Evolutionary conservation across 352 stramenopile genomes (phyloP).

Genomic region (Salisapilia sapeloensis): DNA sequence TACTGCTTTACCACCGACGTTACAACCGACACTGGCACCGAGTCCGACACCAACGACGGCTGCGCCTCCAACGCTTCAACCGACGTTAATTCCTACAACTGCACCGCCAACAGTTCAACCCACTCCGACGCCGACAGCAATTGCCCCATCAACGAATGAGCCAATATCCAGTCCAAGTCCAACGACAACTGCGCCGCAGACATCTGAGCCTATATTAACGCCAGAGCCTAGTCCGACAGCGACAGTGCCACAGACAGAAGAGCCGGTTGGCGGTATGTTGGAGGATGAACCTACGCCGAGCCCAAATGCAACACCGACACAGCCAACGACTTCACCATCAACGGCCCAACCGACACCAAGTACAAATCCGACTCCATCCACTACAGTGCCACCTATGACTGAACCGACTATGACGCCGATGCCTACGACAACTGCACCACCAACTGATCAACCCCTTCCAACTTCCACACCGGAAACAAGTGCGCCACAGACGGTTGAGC

Average conservation of each 20-base stretch:
- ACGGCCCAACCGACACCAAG: not conserved
- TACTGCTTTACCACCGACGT: not conserved
- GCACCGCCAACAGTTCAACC: constrained; percentile 1
- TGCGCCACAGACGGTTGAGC: no score
- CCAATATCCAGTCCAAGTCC: no score
- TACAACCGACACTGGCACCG: constrained; percentile 1
- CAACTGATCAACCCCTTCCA: no score
- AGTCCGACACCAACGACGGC: not conserved
- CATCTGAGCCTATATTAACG: not conserved
- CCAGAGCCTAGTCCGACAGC: not conserved
- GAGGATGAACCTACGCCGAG: constrained; percentile 2
- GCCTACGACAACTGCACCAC: constrained; percentile 1
- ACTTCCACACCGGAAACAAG: no score
- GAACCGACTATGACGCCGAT: constrained; percentile 1
- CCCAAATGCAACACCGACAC: not conserved
- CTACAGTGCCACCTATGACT: not conserved
- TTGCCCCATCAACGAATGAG: not conserved
- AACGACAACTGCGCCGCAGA: not conserved
- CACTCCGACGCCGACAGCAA: not conserved
- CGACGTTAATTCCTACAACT: constrained; percentile 1
- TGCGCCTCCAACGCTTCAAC: not conserved
- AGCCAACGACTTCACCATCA: constrained; percentile 2
- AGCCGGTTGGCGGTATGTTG: no score
- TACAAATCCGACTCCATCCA: not conserved
- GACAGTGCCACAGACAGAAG: not conserved